Evolutionary conservation across 805 yeast species (phyloP).

Genomic region (Zygosaccharomyces pseudorouxii): DNA sequence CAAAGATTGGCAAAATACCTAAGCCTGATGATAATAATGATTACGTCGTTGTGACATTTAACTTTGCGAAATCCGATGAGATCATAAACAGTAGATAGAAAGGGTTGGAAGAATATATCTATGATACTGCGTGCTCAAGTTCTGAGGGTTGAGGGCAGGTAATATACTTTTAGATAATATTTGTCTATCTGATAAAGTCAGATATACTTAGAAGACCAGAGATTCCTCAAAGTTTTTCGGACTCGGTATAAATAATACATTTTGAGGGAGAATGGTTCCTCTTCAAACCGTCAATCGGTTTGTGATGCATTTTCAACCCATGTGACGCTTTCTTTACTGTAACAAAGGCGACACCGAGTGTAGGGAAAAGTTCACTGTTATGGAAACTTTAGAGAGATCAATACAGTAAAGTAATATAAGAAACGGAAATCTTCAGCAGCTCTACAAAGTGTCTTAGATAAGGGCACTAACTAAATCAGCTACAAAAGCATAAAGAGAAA

Average conservation of each 20-base stretch:
- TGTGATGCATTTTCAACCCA: too few species aligned
- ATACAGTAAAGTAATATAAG: neutral
- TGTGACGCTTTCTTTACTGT: too few species aligned
- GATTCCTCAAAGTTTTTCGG: too few species aligned
- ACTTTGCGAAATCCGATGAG: slow-evolving; percentile 19
- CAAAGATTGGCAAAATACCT: slow-evolving; percentile 41
- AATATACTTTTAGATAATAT: neutral
- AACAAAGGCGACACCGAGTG: too few species aligned
- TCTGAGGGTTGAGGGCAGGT: slow-evolving; percentile 12
- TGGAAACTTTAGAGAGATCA: too few species aligned
- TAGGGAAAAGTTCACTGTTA: too few species aligned
- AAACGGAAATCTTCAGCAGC: neutral
- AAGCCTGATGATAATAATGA: slow-evolving; percentile 25
- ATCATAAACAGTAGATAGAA: slow-evolving; percentile 22
- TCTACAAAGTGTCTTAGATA: neutral
- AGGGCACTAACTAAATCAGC: neutral
- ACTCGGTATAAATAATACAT: too few species aligned
- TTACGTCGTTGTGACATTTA: slow-evolving; percentile 4
- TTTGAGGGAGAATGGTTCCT: too few species aligned
- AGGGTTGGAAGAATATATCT: slow-evolving; percentile 17
- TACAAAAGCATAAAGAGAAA: neutral
- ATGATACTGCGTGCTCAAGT: slow-evolving; percentile 27
- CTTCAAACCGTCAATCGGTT: too few species aligned
- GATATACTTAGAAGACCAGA: neutral
- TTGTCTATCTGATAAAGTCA: neutral